Evolutionary conservation across 2,329 filamentous ascomycete species (phyloP), one percentile per base, ranked within the genome.

Genomic region (Fusarium sp.): DNA sequence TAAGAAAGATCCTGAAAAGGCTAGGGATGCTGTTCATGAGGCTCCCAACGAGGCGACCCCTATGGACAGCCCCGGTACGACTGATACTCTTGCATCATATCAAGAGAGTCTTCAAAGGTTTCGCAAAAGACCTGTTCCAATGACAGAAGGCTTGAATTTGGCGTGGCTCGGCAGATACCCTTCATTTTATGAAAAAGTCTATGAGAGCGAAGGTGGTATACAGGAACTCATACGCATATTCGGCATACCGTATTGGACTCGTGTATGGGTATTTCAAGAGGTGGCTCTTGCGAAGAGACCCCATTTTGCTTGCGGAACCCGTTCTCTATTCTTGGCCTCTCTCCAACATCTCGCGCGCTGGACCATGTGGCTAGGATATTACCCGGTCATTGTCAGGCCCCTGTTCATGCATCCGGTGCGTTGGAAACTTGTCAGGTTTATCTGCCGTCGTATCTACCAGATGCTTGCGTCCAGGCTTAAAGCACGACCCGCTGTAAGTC

Each of bases 221-320:
- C 6, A 5, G 5, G 56, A 41, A n/a, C 31, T 31, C 13, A n/a
- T 4, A 5, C 6, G 14, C 22, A 16, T 50, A 11, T 22, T 57
- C 27, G 3, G 16, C 24, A 0, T 41, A 5, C 16, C 37, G 4
- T 70, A 67, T 16, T 70, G 64, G 68, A 29, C 27, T 5, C 68
- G 68, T 4, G 54, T 67, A 7, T 70, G 68, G 68, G 60, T 67
- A 18, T 50, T 61, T 11, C 68, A 70, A 56, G 68, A 70, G 27
- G 31, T 67, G 3, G 57, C 67, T 18, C 68, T 70, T 20, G 41
- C 64, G 2, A 43, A 54, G 5, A 35, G 41, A 3, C 68, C 68
- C 3, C n/a, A 67, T 1, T 70, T 70, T 45, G 52, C 37, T 20
- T 67, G 54, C 18, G 68, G 64, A 24, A 9, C 6, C 35, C 43